Evolutionary conservation across 202 grass and related monocot genomes (phyloP).

Genomic region (Setaria viridis): DNA sequence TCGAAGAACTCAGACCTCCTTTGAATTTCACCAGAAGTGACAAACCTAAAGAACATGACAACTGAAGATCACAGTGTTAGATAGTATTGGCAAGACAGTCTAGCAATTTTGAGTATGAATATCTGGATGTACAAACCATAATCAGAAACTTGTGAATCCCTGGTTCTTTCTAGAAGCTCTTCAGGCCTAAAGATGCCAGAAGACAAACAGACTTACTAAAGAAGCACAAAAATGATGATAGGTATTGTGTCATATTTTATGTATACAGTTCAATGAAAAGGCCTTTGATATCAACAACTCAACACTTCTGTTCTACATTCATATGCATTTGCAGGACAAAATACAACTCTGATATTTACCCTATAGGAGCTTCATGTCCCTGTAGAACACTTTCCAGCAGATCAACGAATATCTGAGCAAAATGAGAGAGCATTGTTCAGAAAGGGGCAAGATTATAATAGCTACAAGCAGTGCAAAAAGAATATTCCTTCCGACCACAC

Average conservation of each 20-base stretch:
- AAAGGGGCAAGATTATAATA: conserved; percentile 16
- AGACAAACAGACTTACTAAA: conserved; percentile 56
- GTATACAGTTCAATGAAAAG: neutral
- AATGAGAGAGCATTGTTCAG: conserved; percentile 34
- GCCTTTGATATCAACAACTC: neutral
- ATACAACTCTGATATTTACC: conserved; percentile 56
- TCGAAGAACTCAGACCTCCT: conserved; percentile 89
- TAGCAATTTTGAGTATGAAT: conserved; percentile 30
- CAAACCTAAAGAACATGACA: conserved; percentile 99
- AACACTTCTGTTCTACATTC: conserved; percentile 4
- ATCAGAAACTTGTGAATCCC: conserved; percentile 78
- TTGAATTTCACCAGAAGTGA: conserved; percentile 89
- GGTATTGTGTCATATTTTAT: conserved; percentile 18
- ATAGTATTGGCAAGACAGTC: conserved; percentile 19
- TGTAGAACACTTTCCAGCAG: conserved; percentile 82
- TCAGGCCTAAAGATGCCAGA: conserved; percentile 66
- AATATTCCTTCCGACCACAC: neutral
- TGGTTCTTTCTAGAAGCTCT: conserved; percentile 83
- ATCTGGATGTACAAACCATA: conserved; percentile 72
- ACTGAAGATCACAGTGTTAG: conserved; percentile 55
- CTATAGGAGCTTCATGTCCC: conserved; percentile 70
- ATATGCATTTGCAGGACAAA: conserved; percentile 19
- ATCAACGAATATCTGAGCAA: conserved; percentile 82
- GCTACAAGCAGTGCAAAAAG: neutral
- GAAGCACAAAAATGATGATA: conserved; percentile 35